Evolutionary conservation across 306 rosid genomes (phyloP).

Genomic region (Trichosanthes cucumerina): DNA sequence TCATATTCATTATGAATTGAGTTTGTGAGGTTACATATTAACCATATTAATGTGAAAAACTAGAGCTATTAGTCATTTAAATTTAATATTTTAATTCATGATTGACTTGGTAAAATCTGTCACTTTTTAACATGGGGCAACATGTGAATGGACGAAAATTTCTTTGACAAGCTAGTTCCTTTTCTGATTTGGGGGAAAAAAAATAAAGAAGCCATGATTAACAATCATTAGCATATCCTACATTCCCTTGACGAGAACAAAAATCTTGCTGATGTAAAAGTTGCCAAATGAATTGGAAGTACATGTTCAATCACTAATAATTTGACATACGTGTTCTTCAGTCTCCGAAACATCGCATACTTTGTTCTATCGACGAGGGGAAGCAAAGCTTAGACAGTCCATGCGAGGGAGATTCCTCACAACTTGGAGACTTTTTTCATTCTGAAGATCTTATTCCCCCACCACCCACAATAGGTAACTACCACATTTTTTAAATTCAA

Average conservation of each 20-base stretch:
- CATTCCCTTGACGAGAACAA: too few relatives aligned
- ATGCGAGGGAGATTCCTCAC: conserved; percentile 21
- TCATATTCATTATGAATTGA: background rate
- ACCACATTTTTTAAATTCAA: conserved; percentile 8
- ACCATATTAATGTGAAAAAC: too few relatives aligned
- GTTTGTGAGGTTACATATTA: background rate
- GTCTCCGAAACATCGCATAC: conserved; percentile 34
- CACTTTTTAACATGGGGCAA: too few relatives aligned
- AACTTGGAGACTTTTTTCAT: conserved; percentile 26
- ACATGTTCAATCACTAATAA: background rate
- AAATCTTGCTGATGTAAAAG: too few relatives aligned
- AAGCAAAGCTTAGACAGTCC: conserved; percentile 24
- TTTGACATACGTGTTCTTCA: conserved; percentile 19
- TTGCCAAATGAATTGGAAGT: background rate
- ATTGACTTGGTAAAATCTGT: too few relatives aligned
- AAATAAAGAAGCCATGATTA: background rate
- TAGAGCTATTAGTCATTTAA: too few relatives aligned
- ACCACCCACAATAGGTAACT: conserved; percentile 69
- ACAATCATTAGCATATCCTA: background rate
- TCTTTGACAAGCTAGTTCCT: too few relatives aligned
- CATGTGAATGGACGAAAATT: too few relatives aligned
- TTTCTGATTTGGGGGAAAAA: too few relatives aligned
- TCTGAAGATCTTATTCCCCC: conserved; percentile 49
- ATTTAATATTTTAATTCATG: too few relatives aligned
- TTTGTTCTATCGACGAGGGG: conserved; percentile 21